phyloP scores from a whole-genome alignment of 2,329 filamentous ascomycete species.

The Aureobasidium pullulans region DNA sequence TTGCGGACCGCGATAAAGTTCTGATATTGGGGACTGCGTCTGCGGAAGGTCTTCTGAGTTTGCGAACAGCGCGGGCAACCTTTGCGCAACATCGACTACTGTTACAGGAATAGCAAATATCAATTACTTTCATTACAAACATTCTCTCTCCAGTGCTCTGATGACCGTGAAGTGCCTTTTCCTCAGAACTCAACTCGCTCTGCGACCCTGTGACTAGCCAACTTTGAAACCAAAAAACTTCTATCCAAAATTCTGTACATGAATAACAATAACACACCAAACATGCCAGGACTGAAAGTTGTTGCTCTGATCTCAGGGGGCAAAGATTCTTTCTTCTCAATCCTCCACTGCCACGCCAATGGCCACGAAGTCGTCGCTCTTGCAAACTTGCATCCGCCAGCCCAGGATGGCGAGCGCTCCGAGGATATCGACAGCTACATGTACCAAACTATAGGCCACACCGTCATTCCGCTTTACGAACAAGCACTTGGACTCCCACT shows the following conservation, averaged over 20 bases:
- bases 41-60: neutral
- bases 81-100: neutral
- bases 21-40: neutral
- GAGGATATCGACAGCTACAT: conserved; percentile 92
- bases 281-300: conserved; percentile 51
- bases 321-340: conserved; percentile 92
- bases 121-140: neutral
- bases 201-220: too few species aligned
- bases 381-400: conserved; percentile 71
- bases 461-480: conserved; percentile 77
- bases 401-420: conserved; percentile 33
- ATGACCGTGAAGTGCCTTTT: neutral
- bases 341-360: conserved; percentile 81
- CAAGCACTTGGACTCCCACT: conserved; percentile 72
- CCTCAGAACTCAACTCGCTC: neutral
- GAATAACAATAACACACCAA: neutral
- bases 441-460: conserved; percentile 96
- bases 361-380: conserved; percentile 81
- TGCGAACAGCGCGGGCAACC: neutral
- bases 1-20: neutral
- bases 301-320: conserved; percentile 92
- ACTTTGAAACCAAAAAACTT: neutral
- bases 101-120: too few species aligned
- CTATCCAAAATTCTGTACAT: neutral
- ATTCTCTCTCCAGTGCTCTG: neutral